Base-by-base conservation (phyloP, 495 filamentous ascomycete genomes). In the Penicillium coffeae region DNA sequence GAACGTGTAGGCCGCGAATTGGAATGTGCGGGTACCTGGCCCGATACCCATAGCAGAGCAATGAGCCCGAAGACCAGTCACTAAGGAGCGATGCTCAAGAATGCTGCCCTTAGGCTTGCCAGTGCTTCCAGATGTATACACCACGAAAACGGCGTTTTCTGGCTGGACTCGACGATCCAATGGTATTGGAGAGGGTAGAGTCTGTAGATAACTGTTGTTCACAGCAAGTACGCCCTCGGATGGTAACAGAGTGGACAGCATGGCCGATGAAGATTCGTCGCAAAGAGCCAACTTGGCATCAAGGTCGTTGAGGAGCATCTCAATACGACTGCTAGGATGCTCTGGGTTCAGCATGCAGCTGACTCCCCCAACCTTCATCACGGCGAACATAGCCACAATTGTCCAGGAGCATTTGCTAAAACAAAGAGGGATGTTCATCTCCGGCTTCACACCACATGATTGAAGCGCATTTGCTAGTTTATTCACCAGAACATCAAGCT, bases 121-220 rank as follows among this genome's bases (percentile, higher is more conserved):
- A 0, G 88, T 91, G 9, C 84, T 88, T n/a, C 88, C 88, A 2
- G 85, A 89, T 0, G 88, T 92, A 65, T 88, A 94, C 2, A 90
- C 52, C 14, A 59, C 45, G 34, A 25, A 64, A 20, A 39, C 38
- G 3, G 41, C 49, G 38, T 49, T 48, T 15, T 13, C 1, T 1
- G 53, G 50, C 9, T 40, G 32, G n/a, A 25, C 32, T 9, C 27
- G 19, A 20, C 1, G 14, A 39, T 6, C 9, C 35, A 8, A 16
- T 27, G 12, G 13, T 21, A 12, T 19, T 40, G 35, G 22, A 14
- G 15, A 33, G 19, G 6, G 16, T 35, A n/a, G n/a, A n/a, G n/a
- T n/a, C n/a, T n/a, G n/a, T n/a, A n/a, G n/a, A n/a, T n/a, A n/a
- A n/a, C n/a, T n/a, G n/a, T n/a, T n/a, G n/a, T n/a, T n/a, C 2